These are phyloP conservation scores for Panaeolus cyanescens DNA, from an alignment of 768 basidiomycete genomes.

Conservation along the genomic window DNA sequence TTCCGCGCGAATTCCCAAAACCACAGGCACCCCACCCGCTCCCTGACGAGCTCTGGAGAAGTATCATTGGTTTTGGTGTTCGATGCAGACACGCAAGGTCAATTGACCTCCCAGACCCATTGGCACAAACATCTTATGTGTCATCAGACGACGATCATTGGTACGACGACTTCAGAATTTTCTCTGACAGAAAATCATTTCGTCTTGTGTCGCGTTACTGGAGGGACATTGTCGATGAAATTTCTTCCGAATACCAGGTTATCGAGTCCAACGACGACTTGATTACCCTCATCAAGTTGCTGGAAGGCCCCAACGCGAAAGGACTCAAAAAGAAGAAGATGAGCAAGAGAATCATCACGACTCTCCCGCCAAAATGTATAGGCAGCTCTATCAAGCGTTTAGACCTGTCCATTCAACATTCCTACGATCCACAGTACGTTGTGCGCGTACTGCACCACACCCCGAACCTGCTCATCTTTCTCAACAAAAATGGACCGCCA, in stretches of 20 bases:
- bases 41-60: background rate
- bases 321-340: slow-evolving; percentile 19
- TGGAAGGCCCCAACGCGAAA: slow-evolving; percentile 23
- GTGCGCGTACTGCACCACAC: slow-evolving; percentile 40
- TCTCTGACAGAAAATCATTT: slow-evolving; percentile 30
- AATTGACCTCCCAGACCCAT: background rate
- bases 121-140: background rate
- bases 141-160: background rate
- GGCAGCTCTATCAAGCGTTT: slow-evolving; percentile 43
- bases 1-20: background rate
- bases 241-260: slow-evolving; percentile 41
- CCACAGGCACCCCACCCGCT: background rate
- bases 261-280: slow-evolving; percentile 38
- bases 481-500: slow-evolving; percentile 35
- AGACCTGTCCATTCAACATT: slow-evolving; percentile 39
- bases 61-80: background rate
- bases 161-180: slow-evolving; percentile 29
- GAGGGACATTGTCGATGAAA: slow-evolving; percentile 35
- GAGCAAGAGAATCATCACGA: slow-evolving; percentile 10
- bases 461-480: slow-evolving; percentile 45
- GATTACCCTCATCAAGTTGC: slow-evolving; percentile 28
- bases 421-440: slow-evolving; percentile 26
- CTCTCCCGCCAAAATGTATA: slow-evolving; percentile 18
- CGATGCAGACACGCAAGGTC: background rate
- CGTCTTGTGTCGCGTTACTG: slow-evolving; percentile 40